Evolutionary conservation across 352 stramenopile genomes (phyloP).

Genomic region (Phytophthora melonis): DNA sequence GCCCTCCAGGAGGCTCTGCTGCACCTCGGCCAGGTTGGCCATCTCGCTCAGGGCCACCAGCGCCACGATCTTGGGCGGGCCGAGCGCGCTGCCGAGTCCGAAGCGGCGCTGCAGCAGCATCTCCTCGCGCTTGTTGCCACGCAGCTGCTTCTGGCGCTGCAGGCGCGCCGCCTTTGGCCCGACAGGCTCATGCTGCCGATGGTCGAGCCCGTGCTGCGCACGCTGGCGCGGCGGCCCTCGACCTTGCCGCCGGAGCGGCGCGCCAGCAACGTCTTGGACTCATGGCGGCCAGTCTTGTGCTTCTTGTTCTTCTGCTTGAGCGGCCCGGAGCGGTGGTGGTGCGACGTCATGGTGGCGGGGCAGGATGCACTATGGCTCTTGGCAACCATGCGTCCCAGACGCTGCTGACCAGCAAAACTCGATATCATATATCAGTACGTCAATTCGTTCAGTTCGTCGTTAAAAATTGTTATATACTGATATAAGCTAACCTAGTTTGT

Average conservation of each 20-base stretch:
- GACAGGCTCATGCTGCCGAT: constrained; percentile 59
- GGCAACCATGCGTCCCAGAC: neutral
- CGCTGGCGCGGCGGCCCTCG: constrained; percentile 56
- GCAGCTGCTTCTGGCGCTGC: constrained; percentile 87
- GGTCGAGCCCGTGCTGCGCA: constrained; percentile 50
- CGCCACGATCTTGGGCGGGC: constrained; percentile 87
- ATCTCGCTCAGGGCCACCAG: constrained; percentile 81
- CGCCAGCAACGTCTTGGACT: constrained; percentile 80
- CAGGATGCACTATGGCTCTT: constrained; percentile 22
- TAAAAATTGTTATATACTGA: too few species aligned
- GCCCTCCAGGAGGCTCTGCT: constrained; percentile 72
- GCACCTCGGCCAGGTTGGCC: constrained; percentile 70
- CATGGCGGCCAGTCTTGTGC: constrained; percentile 89
- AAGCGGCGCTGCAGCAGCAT: constrained; percentile 87
- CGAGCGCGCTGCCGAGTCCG: constrained; percentile 69
- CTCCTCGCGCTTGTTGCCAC: constrained; percentile 88
- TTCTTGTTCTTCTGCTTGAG: constrained; percentile 94
- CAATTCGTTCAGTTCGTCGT: too few species aligned
- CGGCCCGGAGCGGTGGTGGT: constrained; percentile 88
- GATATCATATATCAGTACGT: too few species aligned
- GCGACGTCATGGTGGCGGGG: constrained; percentile 58
- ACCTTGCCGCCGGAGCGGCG: constrained; percentile 82
- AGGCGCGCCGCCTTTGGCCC: constrained; percentile 80
- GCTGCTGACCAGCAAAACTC: constrained; percentile 21
- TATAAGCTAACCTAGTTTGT: too few species aligned